A percentile compares a stretch with the other conserved stretches of the same genome.
phyloP scores from a whole-genome alignment of 352 stramenopile species.

The Aphanomyces euteiches region DNA sequence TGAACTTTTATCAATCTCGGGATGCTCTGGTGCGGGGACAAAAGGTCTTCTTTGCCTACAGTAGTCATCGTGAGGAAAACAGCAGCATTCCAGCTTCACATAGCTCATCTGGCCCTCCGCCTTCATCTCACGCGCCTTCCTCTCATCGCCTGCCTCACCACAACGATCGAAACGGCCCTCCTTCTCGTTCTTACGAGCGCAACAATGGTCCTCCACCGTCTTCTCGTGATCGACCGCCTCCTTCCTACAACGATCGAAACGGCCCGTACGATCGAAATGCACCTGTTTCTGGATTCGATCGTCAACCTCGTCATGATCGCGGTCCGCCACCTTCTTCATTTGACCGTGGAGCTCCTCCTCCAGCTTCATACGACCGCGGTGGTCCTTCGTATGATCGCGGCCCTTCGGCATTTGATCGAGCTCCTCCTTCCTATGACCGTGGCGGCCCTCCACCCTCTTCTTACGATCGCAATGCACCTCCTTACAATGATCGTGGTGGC shows the following conservation, averaged over 20 bases:
- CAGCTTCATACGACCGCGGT: neutral
- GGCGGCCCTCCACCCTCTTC: neutral
- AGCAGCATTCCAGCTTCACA: constrained; percentile 1
- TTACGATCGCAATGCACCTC: neutral
- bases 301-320: neutral
- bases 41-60: constrained; percentile 77
- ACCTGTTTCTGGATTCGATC: neutral
- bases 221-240: neutral
- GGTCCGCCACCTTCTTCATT: neutral
- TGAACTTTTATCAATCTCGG: constrained; percentile 71
- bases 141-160: neutral
- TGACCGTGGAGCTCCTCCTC: neutral
- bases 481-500: neutral
- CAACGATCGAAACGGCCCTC: neutral
- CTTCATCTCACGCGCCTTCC: neutral
- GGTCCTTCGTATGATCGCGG: neutral
- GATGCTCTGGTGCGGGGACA: constrained; percentile 72
- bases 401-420: neutral
- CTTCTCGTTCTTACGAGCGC: neutral
- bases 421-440: neutral
- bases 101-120: constrained; percentile 13
- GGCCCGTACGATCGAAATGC: neutral
- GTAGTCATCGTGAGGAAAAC: constrained; percentile 44
- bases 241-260: constrained; percentile 2
- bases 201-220: neutral